Evolutionary conservation across 1,284 basidiomycete genomes (phyloP).

Genomic region (Ustilago loliicola): DNA sequence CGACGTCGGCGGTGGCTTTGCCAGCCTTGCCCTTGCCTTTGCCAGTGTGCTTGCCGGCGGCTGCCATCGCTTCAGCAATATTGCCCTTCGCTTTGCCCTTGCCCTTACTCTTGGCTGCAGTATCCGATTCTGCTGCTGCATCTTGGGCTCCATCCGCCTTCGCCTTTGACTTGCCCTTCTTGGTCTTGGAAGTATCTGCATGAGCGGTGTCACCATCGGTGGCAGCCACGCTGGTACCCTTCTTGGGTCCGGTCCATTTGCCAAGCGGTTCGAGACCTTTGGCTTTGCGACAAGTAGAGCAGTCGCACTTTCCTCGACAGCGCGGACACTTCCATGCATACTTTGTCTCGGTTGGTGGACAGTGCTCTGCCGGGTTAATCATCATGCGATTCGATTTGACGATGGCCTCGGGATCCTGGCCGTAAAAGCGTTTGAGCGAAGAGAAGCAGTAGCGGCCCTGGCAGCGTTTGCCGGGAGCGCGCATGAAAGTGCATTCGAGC

Average conservation of each 20-base stretch:
- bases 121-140: not conserved
- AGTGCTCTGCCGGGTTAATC: slow-evolving; percentile 46
- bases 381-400: slow-evolving; percentile 49
- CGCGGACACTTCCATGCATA: slow-evolving; percentile 55
- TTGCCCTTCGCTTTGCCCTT: slow-evolving; percentile 22
- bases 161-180: slow-evolving; percentile 8
- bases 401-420: slow-evolving; percentile 43
- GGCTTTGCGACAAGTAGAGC: slow-evolving; percentile 42
- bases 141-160: not conserved
- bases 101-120: not conserved
- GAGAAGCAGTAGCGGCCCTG: slow-evolving; percentile 46
- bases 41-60: slow-evolving; percentile 9
- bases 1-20: not conserved
- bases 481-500: slow-evolving; percentile 52
- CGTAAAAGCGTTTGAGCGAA: slow-evolving; percentile 44
- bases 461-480: slow-evolving; percentile 46
- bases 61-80: slow-evolving; percentile 26
- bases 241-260: slow-evolving; percentile 17
- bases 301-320: slow-evolving; percentile 42
- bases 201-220: not conserved
- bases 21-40: slow-evolving; percentile 23
- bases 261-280: slow-evolving; percentile 36
- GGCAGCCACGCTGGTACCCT: not conserved
- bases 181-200: not conserved
- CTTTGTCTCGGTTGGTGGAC: slow-evolving; percentile 43